Base-by-base conservation (phyloP, 345 rosid species). In the Syzygium aqueum region DNA sequence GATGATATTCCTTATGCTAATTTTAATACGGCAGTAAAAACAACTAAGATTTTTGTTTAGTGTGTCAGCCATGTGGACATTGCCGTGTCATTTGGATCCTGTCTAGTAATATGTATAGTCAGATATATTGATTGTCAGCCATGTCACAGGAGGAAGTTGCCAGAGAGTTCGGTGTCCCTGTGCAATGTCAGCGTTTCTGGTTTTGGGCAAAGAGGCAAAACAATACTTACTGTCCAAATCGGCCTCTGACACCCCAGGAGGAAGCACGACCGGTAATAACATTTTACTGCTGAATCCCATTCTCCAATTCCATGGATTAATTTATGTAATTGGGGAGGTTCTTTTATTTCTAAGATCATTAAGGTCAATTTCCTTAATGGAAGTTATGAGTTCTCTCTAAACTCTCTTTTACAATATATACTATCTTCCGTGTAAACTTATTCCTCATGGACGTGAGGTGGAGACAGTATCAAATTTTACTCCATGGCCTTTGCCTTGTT, bases 201-300 rank as follows among this genome's bases (percentile, higher is more conserved):
- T 84, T 91, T 15, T 92, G 94, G 94, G 87, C 91, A 57, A 89
- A 91, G 89, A 92, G 93, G 25, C 91, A 86, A 86, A 92, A 91
- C 80, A 89, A 77, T 73, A 92, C 94, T 12, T 92, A 90, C 87
- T 92, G 94, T 65, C 94, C 94, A 25, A 61, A 77, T 86, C 90
- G 91, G 30, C 92, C 94, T 30, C 43, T 92, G 86, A 89, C 93
- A 30, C 88, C 90, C 8, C 91, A 86, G 54, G 93, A 92, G 86
- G 94, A 92, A 90, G 85, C 89, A 46, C 93, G 91, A 85, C 82
- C 90, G 43, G 94, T 91, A 91, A 88, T 87, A 59, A 89, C 23
- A 30, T 56, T 84, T 83, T 30, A 21, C 0, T 33, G 27, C 77
- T 17, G 28, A 30, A 52, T 87, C 82, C 50, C 6, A 51, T 59